Percentiles rank a stretch among this genome's conserved stretches.
phyloP scores from a whole-genome alignment of 441 rosid species.

The Hura crepitans region DNA sequence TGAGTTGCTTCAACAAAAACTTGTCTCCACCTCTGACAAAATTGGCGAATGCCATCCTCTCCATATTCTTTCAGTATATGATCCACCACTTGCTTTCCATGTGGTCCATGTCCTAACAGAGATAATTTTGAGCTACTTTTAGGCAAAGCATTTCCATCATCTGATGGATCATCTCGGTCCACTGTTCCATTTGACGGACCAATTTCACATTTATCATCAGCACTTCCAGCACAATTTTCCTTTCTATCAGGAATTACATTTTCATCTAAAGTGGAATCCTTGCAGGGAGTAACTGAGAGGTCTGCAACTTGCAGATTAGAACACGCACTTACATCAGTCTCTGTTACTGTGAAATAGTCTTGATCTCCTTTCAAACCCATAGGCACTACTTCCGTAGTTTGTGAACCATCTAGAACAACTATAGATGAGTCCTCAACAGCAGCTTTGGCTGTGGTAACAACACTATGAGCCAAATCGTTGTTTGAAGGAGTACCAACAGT shows the following conservation, averaged over 20 bases:
- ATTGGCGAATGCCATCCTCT: constrained; percentile 62
- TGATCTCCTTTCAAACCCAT: constrained; percentile 21
- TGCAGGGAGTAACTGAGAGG: constrained; percentile 19
- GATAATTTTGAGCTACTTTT: constrained; percentile 60
- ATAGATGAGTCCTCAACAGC: constrained; percentile 17
- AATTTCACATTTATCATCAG: constrained; percentile 27
- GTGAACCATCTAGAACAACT: constrained; percentile 18
- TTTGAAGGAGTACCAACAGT: constrained; percentile 18
- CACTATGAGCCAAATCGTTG: constrained; percentile 28
- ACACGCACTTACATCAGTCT: constrained; percentile 24
- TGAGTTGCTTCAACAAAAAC: constrained; percentile 72
- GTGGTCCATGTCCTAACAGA: constrained; percentile 92
- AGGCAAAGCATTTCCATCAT: constrained; percentile 31
- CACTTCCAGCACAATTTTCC: constrained; percentile 23
- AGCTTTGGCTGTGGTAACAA: constrained; percentile 15
- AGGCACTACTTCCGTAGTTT: constrained; percentile 20
- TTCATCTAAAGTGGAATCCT: constrained; percentile 24
- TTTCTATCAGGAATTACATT: constrained; percentile 29
- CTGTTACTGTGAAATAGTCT: constrained; percentile 21
- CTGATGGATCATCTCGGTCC: constrained; percentile 27
- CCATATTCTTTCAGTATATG: constrained; percentile 53
- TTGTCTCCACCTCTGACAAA: constrained; percentile 92
- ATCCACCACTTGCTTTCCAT: constrained; percentile 85
- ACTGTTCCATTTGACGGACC: constrained; percentile 24
- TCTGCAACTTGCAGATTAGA: constrained; percentile 26